phyloP scores from a whole-genome alignment of 768 basidiomycete species.

The Austroboletus festivus region DNA sequence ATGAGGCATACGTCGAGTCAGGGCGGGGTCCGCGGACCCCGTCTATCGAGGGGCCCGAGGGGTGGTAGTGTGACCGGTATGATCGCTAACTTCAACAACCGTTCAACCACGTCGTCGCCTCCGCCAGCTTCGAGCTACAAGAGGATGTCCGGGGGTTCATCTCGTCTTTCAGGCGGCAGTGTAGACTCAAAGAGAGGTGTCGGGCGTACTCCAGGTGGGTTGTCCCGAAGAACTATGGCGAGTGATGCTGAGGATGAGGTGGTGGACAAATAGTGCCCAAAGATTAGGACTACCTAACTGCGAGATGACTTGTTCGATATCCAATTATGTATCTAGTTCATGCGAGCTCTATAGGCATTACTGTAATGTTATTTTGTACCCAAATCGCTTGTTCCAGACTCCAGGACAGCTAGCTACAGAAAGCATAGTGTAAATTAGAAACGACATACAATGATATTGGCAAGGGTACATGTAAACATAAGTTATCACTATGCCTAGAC shows the following conservation, averaged over 20 bases:
- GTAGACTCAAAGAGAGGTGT: slow-evolving; percentile 36
- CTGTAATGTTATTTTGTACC: not conserved
- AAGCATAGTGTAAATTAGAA: slow-evolving; percentile 32
- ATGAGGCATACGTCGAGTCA: slow-evolving; percentile 47
- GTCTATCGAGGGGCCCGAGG: slow-evolving; percentile 48
- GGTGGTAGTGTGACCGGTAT: slow-evolving; percentile 49
- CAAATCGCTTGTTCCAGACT: not conserved
- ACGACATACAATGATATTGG: slow-evolving; percentile 25
- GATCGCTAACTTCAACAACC: slow-evolving; percentile 56
- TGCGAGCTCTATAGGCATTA: not conserved
- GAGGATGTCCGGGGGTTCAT: slow-evolving; percentile 41
- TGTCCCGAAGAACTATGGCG: slow-evolving; percentile 76
- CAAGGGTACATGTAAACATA: slow-evolving; percentile 13
- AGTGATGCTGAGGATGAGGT: slow-evolving; percentile 81
- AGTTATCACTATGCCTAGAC: slow-evolving; percentile 33
- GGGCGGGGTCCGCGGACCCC: slow-evolving; percentile 44
- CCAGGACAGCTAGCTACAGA: too few species aligned
- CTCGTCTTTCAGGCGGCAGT: slow-evolving; percentile 13
- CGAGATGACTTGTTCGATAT: too few species aligned
- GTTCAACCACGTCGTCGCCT: slow-evolving; percentile 37
- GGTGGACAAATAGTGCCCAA: slow-evolving; percentile 33
- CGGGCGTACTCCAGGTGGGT: slow-evolving; percentile 44
- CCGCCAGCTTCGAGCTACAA: slow-evolving; percentile 41
- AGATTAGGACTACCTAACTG: not conserved
- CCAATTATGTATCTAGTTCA: not conserved